phyloP scores from a whole-genome alignment of 768 basidiomycete species.

The Boletus insuetus region DNA sequence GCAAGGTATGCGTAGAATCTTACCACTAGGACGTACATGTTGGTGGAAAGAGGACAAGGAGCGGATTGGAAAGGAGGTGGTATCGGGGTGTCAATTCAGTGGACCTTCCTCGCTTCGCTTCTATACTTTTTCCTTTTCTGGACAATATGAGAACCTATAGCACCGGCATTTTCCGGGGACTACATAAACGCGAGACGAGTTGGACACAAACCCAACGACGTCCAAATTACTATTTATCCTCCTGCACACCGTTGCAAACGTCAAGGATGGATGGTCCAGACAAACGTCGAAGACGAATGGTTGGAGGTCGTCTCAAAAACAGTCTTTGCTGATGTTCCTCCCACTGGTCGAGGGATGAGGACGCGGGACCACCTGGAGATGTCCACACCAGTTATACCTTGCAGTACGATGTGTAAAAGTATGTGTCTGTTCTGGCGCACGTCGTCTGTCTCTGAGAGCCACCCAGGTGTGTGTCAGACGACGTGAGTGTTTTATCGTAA shows the following conservation, averaged over 20 bases:
- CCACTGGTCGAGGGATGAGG: constrained; percentile 86
- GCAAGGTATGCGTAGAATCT: background rate
- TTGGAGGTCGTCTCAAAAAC: constrained; percentile 70
- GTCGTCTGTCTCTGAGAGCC: background rate
- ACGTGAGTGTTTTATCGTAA: constrained; percentile 27
- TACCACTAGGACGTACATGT: constrained; percentile 16
- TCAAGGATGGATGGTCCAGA: constrained; percentile 81
- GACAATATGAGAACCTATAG: too few relatives aligned
- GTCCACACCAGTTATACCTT: constrained; percentile 44
- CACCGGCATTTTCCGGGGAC: constrained; percentile 23
- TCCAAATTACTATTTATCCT: constrained; percentile 80
- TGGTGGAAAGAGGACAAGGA: constrained; percentile 17
- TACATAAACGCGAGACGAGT: constrained; percentile 28
- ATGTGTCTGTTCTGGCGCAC: background rate
- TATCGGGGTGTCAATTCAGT: background rate
- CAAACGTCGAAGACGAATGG: constrained; percentile 73
- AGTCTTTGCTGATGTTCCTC: constrained; percentile 89
- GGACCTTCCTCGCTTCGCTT: constrained; percentile 8
- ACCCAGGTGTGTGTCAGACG: background rate
- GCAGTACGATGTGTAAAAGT: constrained; percentile 4
- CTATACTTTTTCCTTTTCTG: constrained; percentile 9
- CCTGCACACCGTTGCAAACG: constrained; percentile 33
- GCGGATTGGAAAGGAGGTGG: constrained; percentile 2
- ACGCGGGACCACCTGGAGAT: constrained; percentile 92
- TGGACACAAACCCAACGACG: constrained; percentile 48